phyloP scores from a whole-genome alignment of 164 flowering plant genomes.

The Protea cynaroides region DNA sequence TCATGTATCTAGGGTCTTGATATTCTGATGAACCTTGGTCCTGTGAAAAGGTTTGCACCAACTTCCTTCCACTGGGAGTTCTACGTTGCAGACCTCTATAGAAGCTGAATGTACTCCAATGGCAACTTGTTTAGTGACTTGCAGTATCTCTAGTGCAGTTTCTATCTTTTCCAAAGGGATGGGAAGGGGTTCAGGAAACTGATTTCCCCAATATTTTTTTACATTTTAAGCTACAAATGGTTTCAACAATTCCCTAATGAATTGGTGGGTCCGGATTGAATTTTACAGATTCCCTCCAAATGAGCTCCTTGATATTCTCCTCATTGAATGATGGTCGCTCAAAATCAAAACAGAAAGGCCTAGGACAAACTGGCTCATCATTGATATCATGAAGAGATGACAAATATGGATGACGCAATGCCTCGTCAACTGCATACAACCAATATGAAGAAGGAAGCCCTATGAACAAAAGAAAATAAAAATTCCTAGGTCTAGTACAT shows the following conservation, averaged over 20 bases:
- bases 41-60: neutral
- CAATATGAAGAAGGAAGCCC: neutral
- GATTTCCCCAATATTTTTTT: conserved; percentile 2
- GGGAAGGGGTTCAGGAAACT: conserved; percentile 7
- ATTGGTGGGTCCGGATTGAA: conserved; percentile 70
- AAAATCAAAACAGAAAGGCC: conserved; percentile 77
- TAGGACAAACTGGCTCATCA: conserved; percentile 77
- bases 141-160: neutral
- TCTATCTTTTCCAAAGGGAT: conserved; percentile 4
- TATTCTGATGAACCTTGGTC: neutral
- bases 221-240: conserved; percentile 9
- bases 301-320: conserved; percentile 88
- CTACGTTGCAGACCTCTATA: neutral
- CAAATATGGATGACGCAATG: conserved; percentile 80
- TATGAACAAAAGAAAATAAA: neutral
- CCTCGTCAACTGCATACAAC: conserved; percentile 67
- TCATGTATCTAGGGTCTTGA: neutral
- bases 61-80: neutral
- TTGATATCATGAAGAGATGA: conserved; percentile 82
- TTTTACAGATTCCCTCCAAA: conserved; percentile 76
- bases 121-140: conserved; percentile 3
- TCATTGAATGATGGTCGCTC: conserved; percentile 89
- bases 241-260: conserved; percentile 21
- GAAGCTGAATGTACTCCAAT: neutral
- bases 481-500: neutral